Evolutionary conservation across 768 basidiomycete species (phyloP).

Genomic region (Kwoniella europaea): DNA sequence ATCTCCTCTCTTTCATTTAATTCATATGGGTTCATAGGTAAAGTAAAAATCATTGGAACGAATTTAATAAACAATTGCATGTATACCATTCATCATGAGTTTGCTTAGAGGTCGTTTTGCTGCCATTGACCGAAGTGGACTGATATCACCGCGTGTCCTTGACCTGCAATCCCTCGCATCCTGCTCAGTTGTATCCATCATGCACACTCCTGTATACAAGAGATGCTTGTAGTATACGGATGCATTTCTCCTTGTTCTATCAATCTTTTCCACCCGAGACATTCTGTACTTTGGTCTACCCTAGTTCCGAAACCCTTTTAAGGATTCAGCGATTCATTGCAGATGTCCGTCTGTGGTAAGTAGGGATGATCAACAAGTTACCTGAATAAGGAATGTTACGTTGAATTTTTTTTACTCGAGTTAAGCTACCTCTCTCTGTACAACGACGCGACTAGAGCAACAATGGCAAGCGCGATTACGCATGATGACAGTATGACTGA

Average conservation of each 20-base stretch:
- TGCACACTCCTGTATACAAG: no score
- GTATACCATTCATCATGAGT: neutral
- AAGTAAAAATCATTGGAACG: neutral
- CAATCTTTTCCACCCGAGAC: neutral
- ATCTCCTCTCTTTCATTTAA: neutral
- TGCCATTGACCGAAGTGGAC: no score
- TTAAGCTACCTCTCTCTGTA: no score
- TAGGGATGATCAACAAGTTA: constrained; percentile 1
- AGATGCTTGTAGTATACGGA: neutral
- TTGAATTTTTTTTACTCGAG: neutral
- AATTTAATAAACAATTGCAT: neutral
- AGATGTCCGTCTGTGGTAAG: neutral
- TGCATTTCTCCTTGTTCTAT: neutral
- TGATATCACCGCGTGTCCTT: no score
- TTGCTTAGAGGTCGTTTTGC: no score
- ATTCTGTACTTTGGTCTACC: neutral
- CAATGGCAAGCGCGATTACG: neutral
- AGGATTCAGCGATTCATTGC: neutral
- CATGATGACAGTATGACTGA: neutral
- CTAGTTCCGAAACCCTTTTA: neutral
- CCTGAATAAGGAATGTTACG: constrained; percentile 11
- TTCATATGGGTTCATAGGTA: neutral
- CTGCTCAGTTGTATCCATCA: no score
- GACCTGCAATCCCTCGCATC: no score
- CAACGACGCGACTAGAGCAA: neutral